Evolutionary conservation across 2,329 filamentous ascomycete genomes (phyloP), one percentile per base, ranked within the genome.

Genomic region (Madurella mycetomatis): DNA sequence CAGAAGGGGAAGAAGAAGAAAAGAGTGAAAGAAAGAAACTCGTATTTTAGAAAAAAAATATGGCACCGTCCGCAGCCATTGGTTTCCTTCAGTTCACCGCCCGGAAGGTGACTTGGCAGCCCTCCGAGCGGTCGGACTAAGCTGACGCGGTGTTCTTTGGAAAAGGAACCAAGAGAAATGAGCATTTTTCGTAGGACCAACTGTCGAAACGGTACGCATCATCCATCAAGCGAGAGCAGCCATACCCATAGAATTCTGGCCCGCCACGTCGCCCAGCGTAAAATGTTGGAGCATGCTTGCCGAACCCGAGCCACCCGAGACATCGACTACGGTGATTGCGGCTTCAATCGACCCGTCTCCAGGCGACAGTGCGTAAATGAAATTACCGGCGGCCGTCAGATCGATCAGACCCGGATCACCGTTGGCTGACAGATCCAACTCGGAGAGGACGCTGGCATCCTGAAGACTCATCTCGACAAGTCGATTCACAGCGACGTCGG

Each of bases 321-420:
- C 68, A 59, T 75, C 66, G 1, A 77, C 60, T 0, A 77, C 74
- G 0, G 65, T 64, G 2, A 77, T 62, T 0, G 70, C 67, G 0
- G 74, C 65, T 1, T 65, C 51, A 0, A 65, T 69, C 0, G 67
- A 73, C 0, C 75, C 78, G 53, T 81, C 80, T 0, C 80, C 80
- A 0, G 80, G 79, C 2, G 73, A 72, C 4, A 87, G 65, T 0
- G 78, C 81, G 63, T 86, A 86, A 0, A 86, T 53, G 56, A 83
- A 82, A 30, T 70, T 67, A 0, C 83, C 83, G 0, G 72, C 72
- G 0, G 76, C 74, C 9, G 62, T 65, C 11, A 85, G 62, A 63
- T 86, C 83, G 51, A 80, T 78, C 47, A 85, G 68, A 0, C 83
- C 83, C 0, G 72, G 70, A 58, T 81, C 78, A 1, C 73, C 75